phyloP scores from a whole-genome alignment of 805 yeast species.

The Pichia gijzeniarum region DNA sequence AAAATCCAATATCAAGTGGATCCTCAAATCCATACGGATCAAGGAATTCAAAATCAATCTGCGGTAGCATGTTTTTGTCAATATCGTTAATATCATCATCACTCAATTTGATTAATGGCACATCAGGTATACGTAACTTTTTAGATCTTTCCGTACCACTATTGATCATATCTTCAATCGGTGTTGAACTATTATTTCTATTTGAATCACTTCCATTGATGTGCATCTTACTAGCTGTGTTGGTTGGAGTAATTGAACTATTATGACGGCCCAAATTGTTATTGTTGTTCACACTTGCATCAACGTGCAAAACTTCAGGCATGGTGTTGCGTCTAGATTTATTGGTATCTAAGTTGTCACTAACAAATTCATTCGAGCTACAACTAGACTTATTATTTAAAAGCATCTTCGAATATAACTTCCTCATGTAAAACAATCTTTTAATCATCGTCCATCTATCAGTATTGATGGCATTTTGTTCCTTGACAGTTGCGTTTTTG shows the following conservation, averaged over 20 bases:
- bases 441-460: conserved; percentile 70
- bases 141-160: conserved; percentile 26
- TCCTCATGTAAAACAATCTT: conserved; percentile 62
- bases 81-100: conserved; percentile 39
- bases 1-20: conserved; percentile 77
- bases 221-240: not conserved
- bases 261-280: not conserved
- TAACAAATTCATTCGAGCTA: no score
- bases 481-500: conserved; percentile 20
- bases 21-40: conserved; percentile 89
- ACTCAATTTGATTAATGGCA: conserved; percentile 33
- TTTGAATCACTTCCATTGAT: not conserved
- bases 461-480: conserved; percentile 30
- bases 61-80: conserved; percentile 31
- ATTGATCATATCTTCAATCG: conserved; percentile 12
- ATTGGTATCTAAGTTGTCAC: no score
- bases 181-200: conserved; percentile 2
- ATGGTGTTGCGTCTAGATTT: no score
- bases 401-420: conserved; percentile 45
- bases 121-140: conserved; percentile 11
- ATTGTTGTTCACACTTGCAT: not conserved
- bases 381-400: no score
- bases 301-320: no score
- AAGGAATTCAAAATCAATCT: conserved; percentile 38
- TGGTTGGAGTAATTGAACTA: not conserved